Evolutionary conservation across 1,284 basidiomycete species (phyloP).

Genomic region (Cystobasidium slooffiae): DNA sequence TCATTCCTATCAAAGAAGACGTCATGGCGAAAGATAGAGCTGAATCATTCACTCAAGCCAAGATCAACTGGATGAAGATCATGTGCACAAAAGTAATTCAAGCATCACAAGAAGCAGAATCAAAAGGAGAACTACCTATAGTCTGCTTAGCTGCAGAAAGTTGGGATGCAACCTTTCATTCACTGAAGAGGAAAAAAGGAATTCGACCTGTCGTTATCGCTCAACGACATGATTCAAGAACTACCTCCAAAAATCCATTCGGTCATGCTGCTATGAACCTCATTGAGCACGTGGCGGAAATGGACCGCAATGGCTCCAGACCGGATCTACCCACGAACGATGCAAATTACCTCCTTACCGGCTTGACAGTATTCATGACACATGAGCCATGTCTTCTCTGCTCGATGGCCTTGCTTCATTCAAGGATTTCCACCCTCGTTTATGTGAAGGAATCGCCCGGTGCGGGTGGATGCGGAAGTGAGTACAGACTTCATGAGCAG

Average conservation of each 20-base stretch:
- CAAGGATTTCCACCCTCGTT: constrained; percentile 67
- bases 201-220: constrained; percentile 51
- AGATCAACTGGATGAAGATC: constrained; percentile 66
- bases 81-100: constrained; percentile 72
- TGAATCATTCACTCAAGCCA: constrained; percentile 57
- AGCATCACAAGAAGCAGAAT: constrained; percentile 62
- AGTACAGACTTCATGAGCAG: constrained; percentile 57
- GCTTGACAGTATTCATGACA: constrained; percentile 77
- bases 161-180: constrained; percentile 60
- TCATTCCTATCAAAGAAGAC: constrained; percentile 71
- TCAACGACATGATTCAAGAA: constrained; percentile 69
- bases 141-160: constrained; percentile 73
- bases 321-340: constrained; percentile 56
- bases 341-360: constrained; percentile 74
- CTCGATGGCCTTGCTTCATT: constrained; percentile 89
- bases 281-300: constrained; percentile 63
- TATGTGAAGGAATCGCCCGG: constrained; percentile 48
- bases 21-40: constrained; percentile 58
- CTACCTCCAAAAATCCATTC: constrained; percentile 71
- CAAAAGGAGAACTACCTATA: constrained; percentile 65
- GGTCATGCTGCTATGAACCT: constrained; percentile 80
- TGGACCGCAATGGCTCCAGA: constrained; percentile 51
- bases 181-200: constrained; percentile 1
- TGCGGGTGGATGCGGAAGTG: constrained; percentile 69
- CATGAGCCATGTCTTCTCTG: constrained; percentile 97